These are phyloP conservation scores for Chionographis japonica DNA, from an alignment of 106 monocot species.

Conservation along the genomic window DNA sequence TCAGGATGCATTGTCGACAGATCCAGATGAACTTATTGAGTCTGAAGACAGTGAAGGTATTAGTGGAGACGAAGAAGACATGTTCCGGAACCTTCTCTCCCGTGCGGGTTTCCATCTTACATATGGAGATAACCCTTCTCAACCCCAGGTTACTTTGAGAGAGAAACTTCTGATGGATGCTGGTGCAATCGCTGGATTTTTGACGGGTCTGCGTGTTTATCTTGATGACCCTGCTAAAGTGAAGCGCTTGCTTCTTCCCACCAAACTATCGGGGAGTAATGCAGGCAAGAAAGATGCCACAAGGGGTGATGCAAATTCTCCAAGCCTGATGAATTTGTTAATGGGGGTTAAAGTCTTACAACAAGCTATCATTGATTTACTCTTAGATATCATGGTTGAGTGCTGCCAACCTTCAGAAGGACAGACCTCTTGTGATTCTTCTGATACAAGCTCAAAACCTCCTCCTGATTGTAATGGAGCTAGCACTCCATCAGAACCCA, in stretches of 20 bases:
- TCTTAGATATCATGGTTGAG: slow-evolving; percentile 97
- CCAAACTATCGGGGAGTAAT: slow-evolving; percentile 49
- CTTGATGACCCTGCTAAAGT: slow-evolving; percentile 94
- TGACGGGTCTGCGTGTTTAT: slow-evolving; percentile 70
- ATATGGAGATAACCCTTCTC: slow-evolving; percentile 65
- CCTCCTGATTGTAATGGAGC: slow-evolving; percentile 40
- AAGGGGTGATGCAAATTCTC: slow-evolving; percentile 47
- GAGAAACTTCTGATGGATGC: slow-evolving; percentile 91
- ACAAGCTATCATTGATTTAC: slow-evolving; percentile 90
- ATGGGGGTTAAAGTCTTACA: slow-evolving; percentile 89
- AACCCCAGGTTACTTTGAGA: slow-evolving; percentile 75
- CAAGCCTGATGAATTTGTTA: slow-evolving; percentile 82
- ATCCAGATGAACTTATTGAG: slow-evolving; percentile 82
- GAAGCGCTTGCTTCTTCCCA: slow-evolving; percentile 84
- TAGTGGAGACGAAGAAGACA: slow-evolving; percentile 83
- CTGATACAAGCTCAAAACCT: slow-evolving; percentile 40
- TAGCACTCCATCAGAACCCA: slow-evolving; percentile 34
- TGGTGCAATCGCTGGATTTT: slow-evolving; percentile 85
- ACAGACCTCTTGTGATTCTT: slow-evolving; percentile 30
- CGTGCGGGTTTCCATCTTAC: slow-evolving; percentile 90
- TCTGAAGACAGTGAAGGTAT: slow-evolving; percentile 88
- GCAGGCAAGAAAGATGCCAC: slow-evolving; percentile 51
- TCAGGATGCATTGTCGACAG: slow-evolving; percentile 85
- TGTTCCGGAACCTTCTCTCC: slow-evolving; percentile 76
- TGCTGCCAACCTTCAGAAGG: slow-evolving; percentile 83